Evolutionary conservation across 2,329 filamentous ascomycete genomes (phyloP), one percentile per base, ranked within the genome.

Genomic region (Fusarium denticulatum): DNA sequence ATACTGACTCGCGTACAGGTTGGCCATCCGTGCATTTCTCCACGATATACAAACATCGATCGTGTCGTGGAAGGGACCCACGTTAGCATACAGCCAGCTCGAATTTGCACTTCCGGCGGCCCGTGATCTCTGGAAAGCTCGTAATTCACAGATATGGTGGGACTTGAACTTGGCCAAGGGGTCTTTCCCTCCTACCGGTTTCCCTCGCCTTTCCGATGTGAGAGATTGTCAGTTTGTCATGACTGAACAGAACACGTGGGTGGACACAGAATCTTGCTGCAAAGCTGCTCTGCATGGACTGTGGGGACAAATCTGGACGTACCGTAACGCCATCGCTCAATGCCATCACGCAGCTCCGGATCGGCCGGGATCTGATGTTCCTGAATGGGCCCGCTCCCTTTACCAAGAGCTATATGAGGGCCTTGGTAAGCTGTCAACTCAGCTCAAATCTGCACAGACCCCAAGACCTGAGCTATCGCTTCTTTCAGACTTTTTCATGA

Each of bases 281-380:
- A 77, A 67, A 24, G 45, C 61, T 37, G 57, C 69, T 39, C 60
- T 78, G 7, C 57, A 77, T 52, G 76, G 76, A 4, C 47, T 77
- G n/a, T 77, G 76, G 76, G 68, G 76, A 5, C 76, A 76, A 47
- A 75, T 77, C 42, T 78, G 70, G 76, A 67, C 53, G 24, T 78
- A 77, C 30, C 76, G 76, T 20, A 75, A 75, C 46, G 71, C 64
- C 26, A 50, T 77, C 53, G 73, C 62, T 42, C 68, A 59, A 46
- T 56, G 57, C 24, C 42, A 61, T 24, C 59, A 57, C 36, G 42
- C 47, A 52, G 57, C 59, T 52, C 45, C 58, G 24, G 63, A 63
- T 32, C 60, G 56, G 30, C 64, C 53, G 34, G 50, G 56, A 8
- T 30, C 56, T 40, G 66, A 67, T 43, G 52, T 67, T 52, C 74